Base-by-base conservation (phyloP, 2,329 filamentous ascomycete species). In the Penicillium sp. region DNA sequence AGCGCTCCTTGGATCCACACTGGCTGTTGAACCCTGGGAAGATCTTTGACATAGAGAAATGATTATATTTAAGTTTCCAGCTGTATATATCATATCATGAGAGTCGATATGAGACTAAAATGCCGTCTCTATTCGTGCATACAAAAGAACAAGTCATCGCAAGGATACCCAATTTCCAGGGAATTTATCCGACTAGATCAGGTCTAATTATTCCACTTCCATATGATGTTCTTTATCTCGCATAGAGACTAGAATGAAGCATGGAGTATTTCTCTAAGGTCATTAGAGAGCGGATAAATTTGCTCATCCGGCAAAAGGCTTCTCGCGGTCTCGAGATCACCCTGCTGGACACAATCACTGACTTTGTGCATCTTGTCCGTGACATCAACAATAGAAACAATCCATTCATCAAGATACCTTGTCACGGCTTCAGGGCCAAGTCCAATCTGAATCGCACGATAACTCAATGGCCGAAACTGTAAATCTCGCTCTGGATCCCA, bases 11-110 rank as follows among this genome's bases (percentile, higher is more conserved):
- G 40, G 91, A 96, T 75, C 91, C 91, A 1, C 74, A 86, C 43
- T 95, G 91, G 89, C 84, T 96, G 50, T 84, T 96, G 83, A 96
- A 96, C 61, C 91, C 91, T 0, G 91, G 91, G 1, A 96, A 96
- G 77, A 93, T 96, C 57, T 91, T 96, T 72, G 89, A 95, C 59
- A 76, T 84, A 32, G 52, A 68, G 46, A 52, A 58, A 34, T 42
- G 39, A n/a, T 39, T 21, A 36, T 10, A 36, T 21, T 10, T 5
- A 9, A 20, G n/a, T n/a, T n/a, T n/a, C n/a, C n/a, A n/a, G n/a
- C n/a, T n/a, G n/a, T n/a, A n/a, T n/a, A n/a, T n/a, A n/a, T n/a
- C n/a, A n/a, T n/a, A n/a, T n/a, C n/a, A n/a, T n/a, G n/a, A n/a
- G n/a, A n/a, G n/a, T n/a, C n/a, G n/a, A n/a, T n/a, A n/a, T n/a